These are phyloP conservation scores for Hypoxylon sp. DNA, from an alignment of 2,329 filamentous ascomycete species.

Conservation along the genomic window DNA sequence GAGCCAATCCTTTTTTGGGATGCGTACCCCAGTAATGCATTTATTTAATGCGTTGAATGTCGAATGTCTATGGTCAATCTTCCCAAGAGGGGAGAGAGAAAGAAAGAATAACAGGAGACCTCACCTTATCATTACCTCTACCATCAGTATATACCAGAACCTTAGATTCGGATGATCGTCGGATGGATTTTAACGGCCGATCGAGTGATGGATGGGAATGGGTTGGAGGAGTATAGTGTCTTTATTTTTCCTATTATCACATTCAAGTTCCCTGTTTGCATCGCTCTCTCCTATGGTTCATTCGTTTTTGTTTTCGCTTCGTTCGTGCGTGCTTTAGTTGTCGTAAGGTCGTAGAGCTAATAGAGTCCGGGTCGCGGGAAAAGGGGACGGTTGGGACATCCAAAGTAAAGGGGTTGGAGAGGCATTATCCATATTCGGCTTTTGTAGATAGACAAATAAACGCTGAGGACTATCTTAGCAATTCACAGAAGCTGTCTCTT, in stretches of 20 bases:
- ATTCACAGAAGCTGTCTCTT: constrained; percentile 21
- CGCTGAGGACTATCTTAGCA: constrained; percentile 15
- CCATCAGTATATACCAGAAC: constrained; percentile 24
- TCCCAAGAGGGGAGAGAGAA: no score
- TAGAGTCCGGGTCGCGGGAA: neutral
- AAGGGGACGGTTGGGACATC: constrained; percentile 12
- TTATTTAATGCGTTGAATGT: no score
- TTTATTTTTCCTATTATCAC: constrained; percentile 9
- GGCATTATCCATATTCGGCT: constrained; percentile 5
- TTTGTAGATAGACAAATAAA: constrained; percentile 29
- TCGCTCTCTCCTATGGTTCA: no score
- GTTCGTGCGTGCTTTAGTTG: constrained; percentile 2
- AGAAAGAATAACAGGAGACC: no score
- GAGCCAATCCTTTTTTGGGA: no score
- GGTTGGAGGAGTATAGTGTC: constrained; percentile 25
- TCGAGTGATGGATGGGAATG: constrained; percentile 5
- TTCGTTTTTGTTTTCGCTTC: neutral
- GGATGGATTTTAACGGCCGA: constrained; percentile 34
- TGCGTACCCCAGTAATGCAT: no score
- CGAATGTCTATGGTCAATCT: no score
- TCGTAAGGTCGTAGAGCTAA: constrained; percentile 5
- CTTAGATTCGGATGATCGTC: constrained; percentile 34
- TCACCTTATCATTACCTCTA: neutral
- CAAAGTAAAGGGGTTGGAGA: no score
- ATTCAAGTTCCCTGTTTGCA: neutral